These are phyloP conservation scores for Ustilago esculenta DNA, from an alignment of 1,284 basidiomycete species.

Conservation along the genomic window DNA sequence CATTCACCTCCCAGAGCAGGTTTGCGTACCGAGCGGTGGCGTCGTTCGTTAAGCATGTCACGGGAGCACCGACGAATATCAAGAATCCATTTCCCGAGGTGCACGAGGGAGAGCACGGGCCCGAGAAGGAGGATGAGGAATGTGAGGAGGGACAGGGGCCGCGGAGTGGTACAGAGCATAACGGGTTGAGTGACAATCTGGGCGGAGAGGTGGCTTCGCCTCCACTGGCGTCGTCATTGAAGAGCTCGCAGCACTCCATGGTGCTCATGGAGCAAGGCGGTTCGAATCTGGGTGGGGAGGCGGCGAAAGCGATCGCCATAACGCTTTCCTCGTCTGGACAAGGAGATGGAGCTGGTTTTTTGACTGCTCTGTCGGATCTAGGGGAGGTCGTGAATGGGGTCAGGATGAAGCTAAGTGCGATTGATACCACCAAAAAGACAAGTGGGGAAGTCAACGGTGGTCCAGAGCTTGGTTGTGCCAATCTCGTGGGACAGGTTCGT, in stretches of 20 bases:
- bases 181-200: conserved; percentile 25
- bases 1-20: conserved; percentile 68
- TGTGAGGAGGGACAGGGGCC: conserved; percentile 2
- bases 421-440: neutral
- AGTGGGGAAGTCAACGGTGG: neutral
- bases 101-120: conserved; percentile 13
- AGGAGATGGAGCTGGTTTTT: neutral
- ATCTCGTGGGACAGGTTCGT: neutral
- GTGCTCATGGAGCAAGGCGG: neutral
- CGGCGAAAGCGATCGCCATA: neutral
- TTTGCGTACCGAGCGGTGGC: conserved; percentile 68
- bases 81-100: conserved; percentile 54
- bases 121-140: conserved; percentile 3
- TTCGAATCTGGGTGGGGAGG: neutral
- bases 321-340: conserved; percentile 3
- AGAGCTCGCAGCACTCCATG: conserved; percentile 13
- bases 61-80: conserved; percentile 56
- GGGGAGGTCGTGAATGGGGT: neutral
- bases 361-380: conserved; percentile 6
- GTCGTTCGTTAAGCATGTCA: conserved; percentile 66
- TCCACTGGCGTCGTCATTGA: conserved; percentile 13
- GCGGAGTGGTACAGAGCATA: conserved; percentile 3
- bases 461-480: neutral
- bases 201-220: conserved; percentile 29
- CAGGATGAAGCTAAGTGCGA: neutral